Percentiles rank a stretch among this genome's conserved stretches.
Evolutionary conservation across 257 asterid species (phyloP).

Genomic region (Solanum bulbocastanum): DNA sequence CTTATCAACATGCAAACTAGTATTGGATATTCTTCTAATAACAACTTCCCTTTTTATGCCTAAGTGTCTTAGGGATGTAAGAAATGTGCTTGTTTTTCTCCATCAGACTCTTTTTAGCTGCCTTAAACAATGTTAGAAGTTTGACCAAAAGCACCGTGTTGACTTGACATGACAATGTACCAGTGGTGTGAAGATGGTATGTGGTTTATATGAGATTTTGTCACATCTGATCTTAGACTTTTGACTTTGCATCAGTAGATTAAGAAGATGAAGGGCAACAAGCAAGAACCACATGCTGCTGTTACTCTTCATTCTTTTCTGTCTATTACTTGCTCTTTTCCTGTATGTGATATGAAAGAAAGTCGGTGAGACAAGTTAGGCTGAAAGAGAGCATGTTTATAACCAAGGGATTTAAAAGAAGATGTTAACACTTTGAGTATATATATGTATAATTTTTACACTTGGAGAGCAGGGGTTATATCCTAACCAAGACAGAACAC

Average conservation of each 20-base stretch:
- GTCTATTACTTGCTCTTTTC: not conserved
- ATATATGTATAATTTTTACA: not conserved
- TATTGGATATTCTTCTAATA: not conserved
- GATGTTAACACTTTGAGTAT: not conserved
- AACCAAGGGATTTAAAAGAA: not conserved
- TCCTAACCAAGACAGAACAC: not conserved
- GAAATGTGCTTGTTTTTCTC: not conserved
- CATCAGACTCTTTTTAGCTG: not conserved
- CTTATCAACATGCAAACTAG: not conserved
- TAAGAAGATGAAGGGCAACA: not conserved
- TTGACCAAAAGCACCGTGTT: not conserved
- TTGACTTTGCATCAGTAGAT: not conserved
- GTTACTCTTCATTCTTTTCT: not conserved
- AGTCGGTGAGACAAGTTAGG: not conserved
- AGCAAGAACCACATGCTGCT: not conserved
- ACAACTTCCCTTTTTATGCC: not conserved
- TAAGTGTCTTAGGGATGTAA: not conserved
- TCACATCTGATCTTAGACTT: not conserved
- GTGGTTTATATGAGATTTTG: not conserved
- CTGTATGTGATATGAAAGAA: not conserved
- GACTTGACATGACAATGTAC: not conserved
- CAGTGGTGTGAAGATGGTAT: not conserved
- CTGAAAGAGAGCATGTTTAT: not conserved
- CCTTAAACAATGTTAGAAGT: not conserved
- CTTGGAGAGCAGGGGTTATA: not conserved